These are phyloP conservation scores for Colletotrichum brevisporum DNA, from an alignment of 2,329 filamentous ascomycete species.

Conservation along the genomic window DNA sequence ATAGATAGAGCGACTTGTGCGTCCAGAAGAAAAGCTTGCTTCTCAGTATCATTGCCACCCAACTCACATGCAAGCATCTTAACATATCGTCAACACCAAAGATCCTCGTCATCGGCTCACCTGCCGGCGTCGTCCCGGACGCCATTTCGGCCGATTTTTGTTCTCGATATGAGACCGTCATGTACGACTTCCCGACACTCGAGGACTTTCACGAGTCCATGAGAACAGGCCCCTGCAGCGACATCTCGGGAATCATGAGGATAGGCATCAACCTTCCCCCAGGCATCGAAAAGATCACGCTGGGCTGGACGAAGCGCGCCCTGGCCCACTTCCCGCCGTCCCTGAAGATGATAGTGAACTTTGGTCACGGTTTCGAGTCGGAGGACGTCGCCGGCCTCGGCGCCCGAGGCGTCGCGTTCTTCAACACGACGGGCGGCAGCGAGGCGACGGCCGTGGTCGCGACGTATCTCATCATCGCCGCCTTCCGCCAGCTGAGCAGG, in stretches of 20 bases:
- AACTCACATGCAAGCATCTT: neutral
- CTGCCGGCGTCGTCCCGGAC: neutral
- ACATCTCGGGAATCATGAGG: conserved; percentile 8
- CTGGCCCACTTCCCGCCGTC: neutral
- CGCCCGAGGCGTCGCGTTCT: conserved; percentile 3
- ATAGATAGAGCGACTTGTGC: neutral
- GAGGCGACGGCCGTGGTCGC: conserved; percentile 25
- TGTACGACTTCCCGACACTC: conserved; percentile 8
- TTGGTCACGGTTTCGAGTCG: conserved; percentile 16
- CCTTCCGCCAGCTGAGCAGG: conserved; percentile 10
- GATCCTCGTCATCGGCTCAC: conserved; percentile 22
- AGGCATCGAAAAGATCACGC: neutral
- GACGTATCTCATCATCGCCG: conserved; percentile 16
- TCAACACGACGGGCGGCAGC: conserved; percentile 19
- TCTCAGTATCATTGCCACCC: neutral
- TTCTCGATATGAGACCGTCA: neutral
- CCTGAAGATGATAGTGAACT: conserved; percentile 18
- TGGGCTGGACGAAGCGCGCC: conserved; percentile 21
- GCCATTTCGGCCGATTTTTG: conserved; percentile 7
- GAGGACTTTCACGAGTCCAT: conserved; percentile 14
- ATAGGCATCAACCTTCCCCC: conserved; percentile 4
- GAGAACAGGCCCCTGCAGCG: neutral
- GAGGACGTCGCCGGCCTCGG: conserved; percentile 12
- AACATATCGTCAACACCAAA: neutral
- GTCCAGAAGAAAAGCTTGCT: neutral